Evolutionary conservation across 1,139 yeast species (phyloP), one percentile per base, ranked within the genome.

Genomic region (Hemisphaericaspora xylofermentans): DNA sequence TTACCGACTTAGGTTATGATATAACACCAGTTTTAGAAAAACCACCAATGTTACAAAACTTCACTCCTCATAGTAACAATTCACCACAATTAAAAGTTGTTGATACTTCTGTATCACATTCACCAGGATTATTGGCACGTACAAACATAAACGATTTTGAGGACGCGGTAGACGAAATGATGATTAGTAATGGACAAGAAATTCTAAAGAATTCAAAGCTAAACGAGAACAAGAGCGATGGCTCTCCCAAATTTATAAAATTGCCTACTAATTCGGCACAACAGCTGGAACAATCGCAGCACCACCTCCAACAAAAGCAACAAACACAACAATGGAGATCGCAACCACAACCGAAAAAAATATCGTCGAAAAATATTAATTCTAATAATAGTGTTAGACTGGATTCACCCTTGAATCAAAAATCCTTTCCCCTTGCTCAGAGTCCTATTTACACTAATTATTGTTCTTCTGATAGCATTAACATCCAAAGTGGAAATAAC

Each of bases 11-110:
- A 26, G 60, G 58, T 4, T 54, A 50, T 39, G 53, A 50, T 40
- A 64, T 48, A 18, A 58, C 66, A 3, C 68, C 67, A 3, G 52
- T 56, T 4, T 46, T 60, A 35, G 49, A 54, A 14, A 60, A 55
- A 38, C 60, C 63, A 13, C 63, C 62, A 22, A 55, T 62, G 5
- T 58, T 62, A 35, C 52, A 53, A 34, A 53, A 52, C 30, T 46
- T 48, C 26, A 54, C 51, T 2, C 51, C 46, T 8, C 53, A 48
- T 37, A 39, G 42, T 33, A 34, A 37, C 31, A 44, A 47, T 25
- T 48, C 52, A 4, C 53, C 53, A 12, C 48, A 42, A 25, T 40
- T 49, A 17, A 45, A 43, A 35, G 42, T 49, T 15, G 40, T 49
- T 33, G 45, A 46, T 21, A 41, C 41, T 3, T 39, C 29, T 53